Evolutionary conservation across 108 stramenopile genomes (phyloP).

Genomic region (Skeletonema tropicum): DNA sequence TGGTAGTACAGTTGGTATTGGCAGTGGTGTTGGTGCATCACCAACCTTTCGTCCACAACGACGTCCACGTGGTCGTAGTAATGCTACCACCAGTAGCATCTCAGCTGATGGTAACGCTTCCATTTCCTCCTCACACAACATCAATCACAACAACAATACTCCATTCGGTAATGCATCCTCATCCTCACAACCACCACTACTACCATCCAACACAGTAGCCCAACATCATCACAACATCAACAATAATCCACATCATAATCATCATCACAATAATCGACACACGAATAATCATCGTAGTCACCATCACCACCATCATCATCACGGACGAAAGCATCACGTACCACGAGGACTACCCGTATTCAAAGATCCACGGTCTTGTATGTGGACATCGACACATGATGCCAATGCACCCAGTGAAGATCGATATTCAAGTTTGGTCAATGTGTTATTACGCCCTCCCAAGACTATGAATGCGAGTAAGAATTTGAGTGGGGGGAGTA

Average conservation of each 20-base stretch:
- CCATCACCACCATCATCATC: slow-evolving; percentile 9
- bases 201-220: too few relatives aligned
- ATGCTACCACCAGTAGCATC: background rate
- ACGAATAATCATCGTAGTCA: too few relatives aligned
- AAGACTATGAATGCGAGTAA: too few relatives aligned
- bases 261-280: too few relatives aligned
- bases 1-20: background rate
- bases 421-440: slow-evolving; percentile 76
- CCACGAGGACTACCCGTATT: slow-evolving; percentile 69
- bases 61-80: background rate
- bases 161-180: too few relatives aligned
- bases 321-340: slow-evolving; percentile 33
- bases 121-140: background rate
- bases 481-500: too few relatives aligned
- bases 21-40: background rate
- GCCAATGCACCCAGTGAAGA: slow-evolving; percentile 84
- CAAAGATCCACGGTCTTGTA: slow-evolving; percentile 62
- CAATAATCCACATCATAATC: too few relatives aligned
- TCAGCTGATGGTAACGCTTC: background rate
- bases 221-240: background rate
- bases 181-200: background rate
- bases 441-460: slow-evolving; percentile 66
- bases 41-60: background rate
- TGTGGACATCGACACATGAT: slow-evolving; percentile 84
- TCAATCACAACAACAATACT: background rate